These are phyloP conservation scores for Citrullus mucosospermus DNA, from an alignment of 306 rosid genomes.

Conservation along the genomic window DNA sequence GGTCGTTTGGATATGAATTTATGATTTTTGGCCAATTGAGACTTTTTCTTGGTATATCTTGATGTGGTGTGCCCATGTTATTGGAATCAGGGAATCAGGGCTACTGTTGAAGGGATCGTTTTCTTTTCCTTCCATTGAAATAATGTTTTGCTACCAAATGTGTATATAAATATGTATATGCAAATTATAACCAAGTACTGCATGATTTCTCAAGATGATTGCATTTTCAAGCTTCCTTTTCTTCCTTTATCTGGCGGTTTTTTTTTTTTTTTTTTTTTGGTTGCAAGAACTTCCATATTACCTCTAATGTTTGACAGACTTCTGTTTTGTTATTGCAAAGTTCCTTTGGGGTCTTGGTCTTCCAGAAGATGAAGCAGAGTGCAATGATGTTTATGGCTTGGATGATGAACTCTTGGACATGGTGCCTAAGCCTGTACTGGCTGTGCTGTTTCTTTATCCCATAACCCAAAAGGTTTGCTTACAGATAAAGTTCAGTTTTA, in stretches of 20 bases:
- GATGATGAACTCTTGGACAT: conserved; percentile 78
- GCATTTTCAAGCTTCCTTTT: neutral
- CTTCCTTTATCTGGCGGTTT: neutral
- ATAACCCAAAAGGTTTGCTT: conserved; percentile 47
- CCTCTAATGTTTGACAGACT: neutral
- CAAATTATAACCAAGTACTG: neutral
- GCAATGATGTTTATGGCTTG: conserved; percentile 81
- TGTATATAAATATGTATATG: no score
- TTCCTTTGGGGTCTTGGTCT: conserved; percentile 88
- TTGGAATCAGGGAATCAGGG: neutral
- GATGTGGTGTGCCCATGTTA: neutral
- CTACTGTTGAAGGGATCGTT: neutral
- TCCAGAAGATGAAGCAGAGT: conserved; percentile 53
- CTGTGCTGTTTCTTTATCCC: conserved; percentile 91
- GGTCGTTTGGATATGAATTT: neutral
- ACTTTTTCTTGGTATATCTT: neutral
- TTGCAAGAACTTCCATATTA: neutral
- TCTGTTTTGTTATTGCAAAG: conserved; percentile 15
- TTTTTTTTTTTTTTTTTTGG: neutral
- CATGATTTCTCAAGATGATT: neutral
- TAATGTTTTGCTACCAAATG: neutral
- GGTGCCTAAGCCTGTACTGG: conserved; percentile 95
- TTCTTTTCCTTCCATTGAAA: neutral
- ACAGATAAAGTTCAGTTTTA: neutral
- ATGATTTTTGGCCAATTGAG: neutral